A percentile compares a stretch with the other conserved stretches of the same genome.
Conservation (phyloP, 768 basidiomycete species). For the Mrakia frigida region DNA sequence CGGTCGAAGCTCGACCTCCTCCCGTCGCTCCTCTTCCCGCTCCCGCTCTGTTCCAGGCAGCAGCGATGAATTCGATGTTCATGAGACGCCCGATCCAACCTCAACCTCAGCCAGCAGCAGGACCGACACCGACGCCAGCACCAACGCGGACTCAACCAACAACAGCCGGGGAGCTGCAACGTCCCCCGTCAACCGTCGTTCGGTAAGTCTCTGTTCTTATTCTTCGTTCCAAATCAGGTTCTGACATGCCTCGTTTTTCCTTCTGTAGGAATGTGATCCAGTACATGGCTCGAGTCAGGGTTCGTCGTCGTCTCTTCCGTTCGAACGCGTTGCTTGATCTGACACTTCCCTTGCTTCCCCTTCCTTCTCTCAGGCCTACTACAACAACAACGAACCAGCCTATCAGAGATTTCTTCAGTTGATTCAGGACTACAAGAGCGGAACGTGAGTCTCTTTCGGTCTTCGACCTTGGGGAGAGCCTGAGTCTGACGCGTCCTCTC, state of each 20-base stretch:
- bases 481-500: not conserved
- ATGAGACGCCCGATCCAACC: not conserved
- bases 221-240: not conserved
- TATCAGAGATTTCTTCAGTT: not conserved
- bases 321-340: not conserved
- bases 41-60: constrained; percentile 3
- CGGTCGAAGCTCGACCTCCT: not conserved
- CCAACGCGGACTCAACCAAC: not conserved
- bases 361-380: not conserved
- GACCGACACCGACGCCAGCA: not conserved
- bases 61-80: not conserved
- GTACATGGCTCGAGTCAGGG: constrained; percentile 6
- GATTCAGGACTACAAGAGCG: constrained; percentile 6
- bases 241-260: not conserved
- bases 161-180: too few relatives aligned
- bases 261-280: not conserved
- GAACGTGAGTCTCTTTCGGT: not conserved
- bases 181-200: not conserved
- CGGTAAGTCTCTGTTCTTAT: not conserved
- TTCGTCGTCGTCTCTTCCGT: not conserved
- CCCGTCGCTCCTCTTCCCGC: not conserved
- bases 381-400: not conserved
- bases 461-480: not conserved
- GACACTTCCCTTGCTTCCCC: not conserved
- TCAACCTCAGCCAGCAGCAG: not conserved